phyloP scores from a whole-genome alignment of 1,284 basidiomycete genomes.

The Athelia sp. region DNA sequence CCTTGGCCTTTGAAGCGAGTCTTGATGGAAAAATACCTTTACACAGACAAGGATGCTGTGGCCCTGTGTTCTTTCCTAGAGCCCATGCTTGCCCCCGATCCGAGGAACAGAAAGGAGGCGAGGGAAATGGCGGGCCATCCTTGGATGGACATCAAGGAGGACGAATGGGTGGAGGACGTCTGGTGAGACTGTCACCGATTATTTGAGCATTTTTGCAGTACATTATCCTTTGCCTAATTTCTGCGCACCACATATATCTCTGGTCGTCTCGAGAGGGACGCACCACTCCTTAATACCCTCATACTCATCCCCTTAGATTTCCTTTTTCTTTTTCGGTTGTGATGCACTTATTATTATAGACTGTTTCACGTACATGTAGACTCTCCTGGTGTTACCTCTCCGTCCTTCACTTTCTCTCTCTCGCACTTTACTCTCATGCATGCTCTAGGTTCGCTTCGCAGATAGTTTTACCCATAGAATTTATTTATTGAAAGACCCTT shows the following conservation, averaged over 20 bases:
- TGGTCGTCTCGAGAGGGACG: constrained; percentile 56
- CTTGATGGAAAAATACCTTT: constrained; percentile 81
- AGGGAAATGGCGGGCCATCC: constrained; percentile 66
- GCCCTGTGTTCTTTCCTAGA: constrained; percentile 68
- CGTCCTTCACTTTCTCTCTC: too few relatives aligned
- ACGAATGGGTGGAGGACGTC: constrained; percentile 33
- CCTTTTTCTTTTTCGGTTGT: too few relatives aligned
- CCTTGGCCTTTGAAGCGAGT: constrained; percentile 83
- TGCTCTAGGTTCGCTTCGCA: too few relatives aligned
- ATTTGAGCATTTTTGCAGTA: constrained; percentile 65
- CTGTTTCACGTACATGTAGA: too few relatives aligned
- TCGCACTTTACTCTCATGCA: too few relatives aligned
- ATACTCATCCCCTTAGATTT: too few relatives aligned
- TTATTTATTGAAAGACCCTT: too few relatives aligned
- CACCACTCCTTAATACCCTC: constrained; percentile 17
- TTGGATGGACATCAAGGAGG: constrained; percentile 60
- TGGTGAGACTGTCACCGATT: constrained; percentile 29
- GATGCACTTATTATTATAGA: too few relatives aligned
- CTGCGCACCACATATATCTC: constrained; percentile 66
- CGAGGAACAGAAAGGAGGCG: constrained; percentile 65
- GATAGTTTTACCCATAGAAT: too few relatives aligned
- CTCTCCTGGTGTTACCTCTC: too few relatives aligned
- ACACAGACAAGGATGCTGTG: constrained; percentile 52
- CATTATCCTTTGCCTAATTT: constrained; percentile 54
- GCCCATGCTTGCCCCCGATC: constrained; percentile 78